A percentile compares a stretch with the other conserved stretches of the same genome.
These are phyloP conservation scores for Pyrenula massariospora DNA, from an alignment of 495 filamentous ascomycete species.

Conservation along the genomic window DNA sequence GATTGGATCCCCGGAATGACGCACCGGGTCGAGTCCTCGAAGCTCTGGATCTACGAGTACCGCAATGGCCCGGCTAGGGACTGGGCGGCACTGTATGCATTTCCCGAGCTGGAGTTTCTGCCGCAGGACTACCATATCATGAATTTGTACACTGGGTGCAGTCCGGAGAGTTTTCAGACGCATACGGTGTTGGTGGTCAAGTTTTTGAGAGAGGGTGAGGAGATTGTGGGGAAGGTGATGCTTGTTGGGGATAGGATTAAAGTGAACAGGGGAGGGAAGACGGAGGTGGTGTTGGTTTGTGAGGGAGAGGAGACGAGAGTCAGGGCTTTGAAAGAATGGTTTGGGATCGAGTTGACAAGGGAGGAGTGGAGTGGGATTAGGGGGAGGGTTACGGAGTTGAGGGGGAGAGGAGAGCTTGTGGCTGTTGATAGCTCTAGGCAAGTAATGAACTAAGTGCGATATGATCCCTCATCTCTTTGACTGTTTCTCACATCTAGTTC, in stretches of 20 bases:
- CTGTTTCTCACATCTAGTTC: too few relatives aligned
- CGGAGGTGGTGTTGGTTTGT: slow-evolving; percentile 35
- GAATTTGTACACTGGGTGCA: slow-evolving; percentile 37
- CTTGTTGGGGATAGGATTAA: slow-evolving; percentile 44
- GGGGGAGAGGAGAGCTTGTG: neutral
- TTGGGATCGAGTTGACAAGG: slow-evolving; percentile 33
- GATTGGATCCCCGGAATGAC: slow-evolving; percentile 26
- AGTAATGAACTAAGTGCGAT: neutral
- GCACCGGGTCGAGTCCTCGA: slow-evolving; percentile 26
- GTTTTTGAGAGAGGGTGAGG: slow-evolving; percentile 36
- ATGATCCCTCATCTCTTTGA: too few relatives aligned
- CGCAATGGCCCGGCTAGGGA: slow-evolving; percentile 25
- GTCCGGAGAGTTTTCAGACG: slow-evolving; percentile 36
- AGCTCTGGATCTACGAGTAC: slow-evolving; percentile 55
- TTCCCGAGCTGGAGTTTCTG: slow-evolving; percentile 49
- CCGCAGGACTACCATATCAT: slow-evolving; percentile 54
- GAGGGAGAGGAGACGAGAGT: slow-evolving; percentile 38
- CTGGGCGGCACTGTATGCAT: slow-evolving; percentile 50
- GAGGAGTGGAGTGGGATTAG: slow-evolving; percentile 32
- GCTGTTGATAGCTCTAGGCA: neutral
- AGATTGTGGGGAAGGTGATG: slow-evolving; percentile 48
- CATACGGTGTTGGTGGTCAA: slow-evolving; percentile 38
- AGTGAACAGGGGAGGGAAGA: slow-evolving; percentile 44
- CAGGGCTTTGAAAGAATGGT: slow-evolving; percentile 27
- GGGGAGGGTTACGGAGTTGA: slow-evolving; percentile 30